Conservation (phyloP, 192 early-diverging fungal genomes). For the Mortierella antarctica region DNA sequence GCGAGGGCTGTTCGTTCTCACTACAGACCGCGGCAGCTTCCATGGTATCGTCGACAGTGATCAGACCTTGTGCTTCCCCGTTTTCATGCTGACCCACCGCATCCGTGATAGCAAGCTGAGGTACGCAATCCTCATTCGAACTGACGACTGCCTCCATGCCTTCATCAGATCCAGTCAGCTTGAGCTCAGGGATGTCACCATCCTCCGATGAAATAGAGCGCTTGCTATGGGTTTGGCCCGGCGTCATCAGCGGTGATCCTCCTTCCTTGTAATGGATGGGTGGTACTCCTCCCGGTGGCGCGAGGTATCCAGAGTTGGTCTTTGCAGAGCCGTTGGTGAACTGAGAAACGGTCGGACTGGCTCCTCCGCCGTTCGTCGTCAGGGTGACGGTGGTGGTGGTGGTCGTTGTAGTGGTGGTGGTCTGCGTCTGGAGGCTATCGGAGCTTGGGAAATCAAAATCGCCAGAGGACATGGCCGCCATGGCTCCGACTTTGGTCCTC, state of each 20-base stretch:
- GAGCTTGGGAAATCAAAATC: constrained; percentile 44
- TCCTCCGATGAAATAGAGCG: constrained; percentile 5
- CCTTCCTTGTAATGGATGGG: constrained; percentile 18
- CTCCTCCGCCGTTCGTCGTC: constrained; percentile 5
- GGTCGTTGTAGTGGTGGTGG: constrained; percentile 22
- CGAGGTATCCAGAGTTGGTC: background rate
- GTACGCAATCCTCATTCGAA: background rate
- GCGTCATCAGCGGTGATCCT: constrained; percentile 3
- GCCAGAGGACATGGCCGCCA: constrained; percentile 47
- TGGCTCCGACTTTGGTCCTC: constrained; percentile 43
- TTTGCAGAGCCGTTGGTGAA: constrained; percentile 5
- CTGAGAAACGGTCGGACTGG: constrained; percentile 9
- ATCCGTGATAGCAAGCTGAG: constrained; percentile 10
- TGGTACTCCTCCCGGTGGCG: constrained; percentile 12
- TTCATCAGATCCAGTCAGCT: background rate
- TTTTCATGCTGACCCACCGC: background rate
- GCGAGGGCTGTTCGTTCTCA: constrained; percentile 4
- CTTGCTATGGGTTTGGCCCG: constrained; percentile 17
- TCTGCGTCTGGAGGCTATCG: constrained; percentile 11
- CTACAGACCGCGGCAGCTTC: background rate
- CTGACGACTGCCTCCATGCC: background rate
- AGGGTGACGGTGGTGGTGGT: constrained; percentile 32
- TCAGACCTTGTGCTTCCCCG: background rate
- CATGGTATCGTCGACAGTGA: background rate
- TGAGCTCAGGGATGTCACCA: background rate